Percentiles rank a stretch among this genome's conserved stretches.
Conservation (phyloP, 192 early-diverging fungal genomes). For the Coemansia sp. region DNA sequence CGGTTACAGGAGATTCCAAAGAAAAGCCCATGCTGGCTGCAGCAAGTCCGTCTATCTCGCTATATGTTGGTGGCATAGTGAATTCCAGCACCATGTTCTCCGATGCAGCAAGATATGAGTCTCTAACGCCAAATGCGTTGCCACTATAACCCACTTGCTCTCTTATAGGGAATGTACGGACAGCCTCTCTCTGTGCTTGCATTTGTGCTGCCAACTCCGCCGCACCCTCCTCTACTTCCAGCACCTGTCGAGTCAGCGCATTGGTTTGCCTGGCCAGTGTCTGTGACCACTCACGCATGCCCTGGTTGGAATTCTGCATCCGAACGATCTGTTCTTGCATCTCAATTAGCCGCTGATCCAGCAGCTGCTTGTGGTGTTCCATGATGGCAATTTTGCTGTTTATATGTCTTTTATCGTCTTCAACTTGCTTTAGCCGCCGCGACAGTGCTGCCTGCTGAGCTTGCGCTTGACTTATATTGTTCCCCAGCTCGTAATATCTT, state of each 20-base stretch:
- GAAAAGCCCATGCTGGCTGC: slow-evolving; percentile 30
- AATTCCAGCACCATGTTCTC: not conserved
- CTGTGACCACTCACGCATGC: slow-evolving; percentile 7
- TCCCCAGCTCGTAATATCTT: slow-evolving; percentile 32
- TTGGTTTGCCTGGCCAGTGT: slow-evolving; percentile 13
- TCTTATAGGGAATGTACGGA: not conserved
- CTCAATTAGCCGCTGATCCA: slow-evolving; percentile 19
- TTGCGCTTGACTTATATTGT: slow-evolving; percentile 37
- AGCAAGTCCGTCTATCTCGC: not conserved
- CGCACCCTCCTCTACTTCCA: not conserved
- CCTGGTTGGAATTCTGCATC: slow-evolving; percentile 19
- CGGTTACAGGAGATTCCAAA: slow-evolving; percentile 41
- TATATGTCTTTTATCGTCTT: slow-evolving; percentile 42
- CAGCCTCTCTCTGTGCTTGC: not conserved
- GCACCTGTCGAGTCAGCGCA: slow-evolving; percentile 18
- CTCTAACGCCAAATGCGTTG: slow-evolving; percentile 37
- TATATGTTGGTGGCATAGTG: slow-evolving; percentile 19
- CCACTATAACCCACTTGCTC: slow-evolving; percentile 29
- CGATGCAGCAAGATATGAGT: slow-evolving; percentile 1
- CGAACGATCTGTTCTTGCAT: slow-evolving; percentile 25
- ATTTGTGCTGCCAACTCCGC: not conserved
- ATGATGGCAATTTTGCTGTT: slow-evolving; percentile 22
- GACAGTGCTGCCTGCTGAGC: slow-evolving; percentile 35
- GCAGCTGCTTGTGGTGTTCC: slow-evolving; percentile 35
- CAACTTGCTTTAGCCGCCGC: slow-evolving; percentile 31